phyloP scores from a whole-genome alignment of 75 land plant genomes.

The Larix kaempferi region DNA sequence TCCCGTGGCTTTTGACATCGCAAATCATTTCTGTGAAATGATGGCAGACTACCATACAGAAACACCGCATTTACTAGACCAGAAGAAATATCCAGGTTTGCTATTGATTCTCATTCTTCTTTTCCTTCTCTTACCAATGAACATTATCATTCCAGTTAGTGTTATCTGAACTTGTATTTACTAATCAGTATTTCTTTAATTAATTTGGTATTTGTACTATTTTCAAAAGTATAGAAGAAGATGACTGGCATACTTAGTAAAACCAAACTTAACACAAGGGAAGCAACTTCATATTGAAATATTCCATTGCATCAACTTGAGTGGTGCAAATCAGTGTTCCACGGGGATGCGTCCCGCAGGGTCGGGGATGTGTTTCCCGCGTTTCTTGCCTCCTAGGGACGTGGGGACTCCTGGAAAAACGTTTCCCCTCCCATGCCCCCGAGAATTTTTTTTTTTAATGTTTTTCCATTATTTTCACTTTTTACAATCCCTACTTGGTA shows the following conservation, averaged over 20 bases:
- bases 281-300: no score
- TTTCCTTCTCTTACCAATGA: background rate
- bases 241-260: background rate
- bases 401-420: no score
- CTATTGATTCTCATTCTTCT: background rate
- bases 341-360: no score
- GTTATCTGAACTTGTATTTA: background rate
- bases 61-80: slow-evolving; percentile 33
- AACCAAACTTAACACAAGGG: background rate
- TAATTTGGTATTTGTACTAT: background rate
- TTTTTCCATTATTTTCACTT: no score
- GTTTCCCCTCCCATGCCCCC: no score
- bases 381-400: no score
- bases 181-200: slow-evolving; percentile 1
- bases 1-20: slow-evolving; percentile 53
- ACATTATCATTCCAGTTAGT: background rate
- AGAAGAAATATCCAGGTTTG: slow-evolving; percentile 33
- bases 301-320: background rate
- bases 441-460: no score
- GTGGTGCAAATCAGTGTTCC: no score
- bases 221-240: background rate
- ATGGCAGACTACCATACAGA: slow-evolving; percentile 47
- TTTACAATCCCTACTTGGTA: no score
- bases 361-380: no score
- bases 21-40: slow-evolving; percentile 61